phyloP scores from a whole-genome alignment of 23 red algal species.

The Gracilaria domingensis region DNA sequence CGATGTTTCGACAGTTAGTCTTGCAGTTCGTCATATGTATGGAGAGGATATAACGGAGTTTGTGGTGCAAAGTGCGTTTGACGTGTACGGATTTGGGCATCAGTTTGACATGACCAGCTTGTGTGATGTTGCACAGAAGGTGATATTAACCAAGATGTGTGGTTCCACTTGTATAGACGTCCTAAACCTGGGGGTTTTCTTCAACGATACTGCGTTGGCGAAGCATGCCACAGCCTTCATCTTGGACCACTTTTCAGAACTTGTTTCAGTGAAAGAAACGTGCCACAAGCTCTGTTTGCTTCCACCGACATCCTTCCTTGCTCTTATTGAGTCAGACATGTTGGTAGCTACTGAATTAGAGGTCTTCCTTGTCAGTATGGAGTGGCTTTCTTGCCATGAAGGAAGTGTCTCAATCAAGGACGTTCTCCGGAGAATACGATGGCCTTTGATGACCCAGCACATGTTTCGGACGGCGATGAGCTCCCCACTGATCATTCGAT shows the following conservation, averaged over 20 bases:
- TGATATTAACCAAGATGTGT: constrained; percentile 16
- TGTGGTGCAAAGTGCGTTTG: background rate
- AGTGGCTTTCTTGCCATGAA: constrained; percentile 21
- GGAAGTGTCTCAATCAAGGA: background rate
- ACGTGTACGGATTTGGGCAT: constrained; percentile 38
- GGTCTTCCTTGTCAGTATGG: constrained; percentile 17
- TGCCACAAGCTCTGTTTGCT: background rate
- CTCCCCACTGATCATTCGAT: background rate
- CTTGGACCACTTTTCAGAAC: constrained; percentile 21
- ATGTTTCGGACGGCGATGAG: constrained; percentile 24
- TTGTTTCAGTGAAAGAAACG: background rate
- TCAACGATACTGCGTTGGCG: background rate
- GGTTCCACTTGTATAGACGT: background rate
- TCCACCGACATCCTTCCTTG: background rate
- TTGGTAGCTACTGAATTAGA: constrained; percentile 20
- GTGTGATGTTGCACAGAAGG: background rate
- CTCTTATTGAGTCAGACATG: constrained; percentile 10
- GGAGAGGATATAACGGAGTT: constrained; percentile 1
- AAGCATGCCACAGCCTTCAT: background rate
- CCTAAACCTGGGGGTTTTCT: constrained; percentile 17
- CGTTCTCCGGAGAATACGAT: constrained; percentile 20
- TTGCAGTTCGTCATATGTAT: constrained; percentile 51
- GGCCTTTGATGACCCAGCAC: background rate
- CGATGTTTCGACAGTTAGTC: constrained; percentile 10
- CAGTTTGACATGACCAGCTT: constrained; percentile 23